Base-by-base conservation (phyloP, 1,139 yeast genomes). In the Diutina ranongensis region DNA sequence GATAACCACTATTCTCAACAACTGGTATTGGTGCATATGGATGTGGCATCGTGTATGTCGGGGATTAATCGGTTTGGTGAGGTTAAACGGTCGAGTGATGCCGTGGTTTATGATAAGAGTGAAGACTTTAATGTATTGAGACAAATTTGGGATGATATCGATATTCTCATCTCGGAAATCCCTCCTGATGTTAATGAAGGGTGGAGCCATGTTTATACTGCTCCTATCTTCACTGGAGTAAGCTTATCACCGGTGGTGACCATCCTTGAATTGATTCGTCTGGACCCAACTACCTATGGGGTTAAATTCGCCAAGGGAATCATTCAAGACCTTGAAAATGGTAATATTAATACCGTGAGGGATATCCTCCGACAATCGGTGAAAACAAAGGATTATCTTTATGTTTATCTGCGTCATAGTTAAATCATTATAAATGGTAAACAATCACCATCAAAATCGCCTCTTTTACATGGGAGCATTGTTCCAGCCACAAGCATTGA, bases 11-110 rank as follows among this genome's bases (percentile, higher is more conserved):
- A 46, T 12, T 32, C 46, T 2, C 46, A 54, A 7, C 15, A 28
- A 3, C 44, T 46, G 4, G 58, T 65, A 3, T 54, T 67, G 0
- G 77, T 87, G 4, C 95, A 88, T 58, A 63, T 87, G 64, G 95
- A 85, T 55, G 81, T 81, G 1, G 78, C 85, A 0, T 73, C 94
- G 2, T 85, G 95, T 57, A 87, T 87, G 94, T 77, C 89, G 1
- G 98, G 98, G 7, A 82, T 81, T 5, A 76, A 88, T 3, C 67
- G 78, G 47, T 89, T 89, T 61, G 82, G 82, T 1, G 81, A 85
- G 56, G 54, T 79, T 13, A 70, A 71, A 49, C 58, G 56, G 31
- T 2, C 4, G n/a, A 50, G 48, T 4, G 48, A 52, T 33, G 54
- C 58, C 19, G 60, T 83, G n/a, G 61, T 55, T 1, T 89, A 86